Conservation (phyloP, 2,329 filamentous ascomycete genomes). For the Fusarium sacchari region DNA sequence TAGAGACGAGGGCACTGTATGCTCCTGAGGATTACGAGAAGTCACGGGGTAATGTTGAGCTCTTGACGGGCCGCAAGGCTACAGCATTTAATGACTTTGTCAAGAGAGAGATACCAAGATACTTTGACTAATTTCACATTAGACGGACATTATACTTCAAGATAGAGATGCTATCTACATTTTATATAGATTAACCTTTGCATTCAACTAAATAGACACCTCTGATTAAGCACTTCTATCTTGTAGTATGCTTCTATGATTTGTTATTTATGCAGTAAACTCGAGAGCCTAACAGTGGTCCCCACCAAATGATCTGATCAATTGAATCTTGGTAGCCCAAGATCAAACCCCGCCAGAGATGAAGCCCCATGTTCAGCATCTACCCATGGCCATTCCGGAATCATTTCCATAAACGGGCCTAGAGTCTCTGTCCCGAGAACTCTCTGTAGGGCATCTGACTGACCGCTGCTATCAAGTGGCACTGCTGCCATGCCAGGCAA, state of each 20-base stretch:
- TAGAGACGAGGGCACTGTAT: neutral
- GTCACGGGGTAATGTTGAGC: neutral
- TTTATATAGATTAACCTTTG: neutral
- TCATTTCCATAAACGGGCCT: neutral
- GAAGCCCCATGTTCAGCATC: neutral
- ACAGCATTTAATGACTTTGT: neutral
- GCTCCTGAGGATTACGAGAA: neutral
- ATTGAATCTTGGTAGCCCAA: neutral
- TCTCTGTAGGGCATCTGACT: neutral
- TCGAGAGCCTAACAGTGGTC: accelerated
- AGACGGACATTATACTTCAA: neutral
- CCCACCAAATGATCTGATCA: neutral
- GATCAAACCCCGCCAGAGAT: neutral
- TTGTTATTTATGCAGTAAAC: neutral
- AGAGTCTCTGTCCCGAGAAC: neutral
- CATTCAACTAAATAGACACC: neutral
- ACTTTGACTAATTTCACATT: neutral
- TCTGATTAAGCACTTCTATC: no score
- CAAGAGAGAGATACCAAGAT: neutral
- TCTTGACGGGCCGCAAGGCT: neutral
- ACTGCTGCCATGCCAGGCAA: accelerated
- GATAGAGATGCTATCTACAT: no score
- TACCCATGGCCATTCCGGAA: neutral
- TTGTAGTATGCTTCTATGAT: no score
- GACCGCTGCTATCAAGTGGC: neutral